phyloP scores from a whole-genome alignment of 1,284 basidiomycete genomes.

The Cystobasidium slooffiae region DNA sequence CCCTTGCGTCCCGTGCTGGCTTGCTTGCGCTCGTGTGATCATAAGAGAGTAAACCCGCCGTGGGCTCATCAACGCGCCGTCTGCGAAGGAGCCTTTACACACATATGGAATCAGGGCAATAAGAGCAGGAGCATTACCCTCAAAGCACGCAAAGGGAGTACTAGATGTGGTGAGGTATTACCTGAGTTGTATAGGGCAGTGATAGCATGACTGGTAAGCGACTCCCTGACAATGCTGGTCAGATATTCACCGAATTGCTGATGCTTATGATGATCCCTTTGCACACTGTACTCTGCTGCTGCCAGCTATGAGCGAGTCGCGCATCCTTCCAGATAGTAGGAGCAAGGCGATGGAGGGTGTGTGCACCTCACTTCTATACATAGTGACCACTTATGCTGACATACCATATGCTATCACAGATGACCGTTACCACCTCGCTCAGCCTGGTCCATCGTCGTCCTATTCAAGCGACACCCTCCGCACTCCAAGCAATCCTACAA shows the following conservation, averaged over 20 bases:
- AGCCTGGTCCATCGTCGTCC: background rate
- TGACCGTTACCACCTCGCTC: background rate
- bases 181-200: background rate
- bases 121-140: background rate
- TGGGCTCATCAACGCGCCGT: too few species aligned
- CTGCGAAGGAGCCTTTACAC: too few species aligned
- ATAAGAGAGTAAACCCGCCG: too few species aligned
- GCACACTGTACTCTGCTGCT: constrained; percentile 7
- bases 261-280: constrained; percentile 9
- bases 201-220: constrained; percentile 8
- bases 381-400: background rate
- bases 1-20: too few species aligned
- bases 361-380: background rate
- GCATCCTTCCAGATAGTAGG: background rate
- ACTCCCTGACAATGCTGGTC: background rate
- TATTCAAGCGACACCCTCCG: too few species aligned
- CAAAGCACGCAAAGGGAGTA: background rate
- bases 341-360: constrained; percentile 5
- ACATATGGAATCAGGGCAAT: too few species aligned
- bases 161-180: constrained; percentile 1
- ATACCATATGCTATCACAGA: background rate
- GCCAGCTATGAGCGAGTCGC: background rate
- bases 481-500: background rate
- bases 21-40: too few species aligned
- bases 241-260: too few species aligned